phyloP scores from a whole-genome alignment of 2,329 filamentous ascomycete genomes.

The Lachnellula suecica region DNA sequence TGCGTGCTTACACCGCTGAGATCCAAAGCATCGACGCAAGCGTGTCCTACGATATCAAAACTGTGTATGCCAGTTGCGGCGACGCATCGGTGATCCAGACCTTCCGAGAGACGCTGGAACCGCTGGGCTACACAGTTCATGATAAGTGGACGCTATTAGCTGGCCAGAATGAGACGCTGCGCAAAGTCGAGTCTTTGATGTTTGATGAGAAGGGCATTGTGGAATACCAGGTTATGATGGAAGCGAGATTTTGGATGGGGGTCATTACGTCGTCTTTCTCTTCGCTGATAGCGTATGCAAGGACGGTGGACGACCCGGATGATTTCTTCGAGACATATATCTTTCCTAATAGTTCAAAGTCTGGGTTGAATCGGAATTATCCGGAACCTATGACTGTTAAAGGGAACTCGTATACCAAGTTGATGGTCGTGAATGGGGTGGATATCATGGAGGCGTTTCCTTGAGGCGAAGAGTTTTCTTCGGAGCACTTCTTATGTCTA shows the following conservation, averaged over 20 bases:
- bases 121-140: conserved; percentile 13
- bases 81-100: conserved; percentile 6
- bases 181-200: conserved; percentile 4
- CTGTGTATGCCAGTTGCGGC: conserved; percentile 14
- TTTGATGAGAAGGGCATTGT: conserved; percentile 19
- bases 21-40: conserved; percentile 4
- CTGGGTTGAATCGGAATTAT: background rate
- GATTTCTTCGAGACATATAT: conserved; percentile 12
- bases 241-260: conserved; percentile 14
- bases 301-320: conserved; percentile 7
- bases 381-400: conserved; percentile 5
- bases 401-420: conserved; percentile 10
- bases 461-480: background rate
- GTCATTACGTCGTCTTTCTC: conserved; percentile 10
- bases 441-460: conserved; percentile 21
- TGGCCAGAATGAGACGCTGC: background rate
- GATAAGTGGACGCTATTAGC: conserved; percentile 12
- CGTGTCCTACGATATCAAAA: background rate
- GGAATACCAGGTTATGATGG: conserved; percentile 12
- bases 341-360: conserved; percentile 7
- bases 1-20: conserved; percentile 5
- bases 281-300: conserved; percentile 14
- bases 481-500: background rate
- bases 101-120: conserved; percentile 6
- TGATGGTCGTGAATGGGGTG: conserved; percentile 13